A percentile compares a stretch with the other conserved stretches of the same genome.
phyloP scores from a whole-genome alignment of 179 eudicot genomes.

The Dionaea muscipula region DNA sequence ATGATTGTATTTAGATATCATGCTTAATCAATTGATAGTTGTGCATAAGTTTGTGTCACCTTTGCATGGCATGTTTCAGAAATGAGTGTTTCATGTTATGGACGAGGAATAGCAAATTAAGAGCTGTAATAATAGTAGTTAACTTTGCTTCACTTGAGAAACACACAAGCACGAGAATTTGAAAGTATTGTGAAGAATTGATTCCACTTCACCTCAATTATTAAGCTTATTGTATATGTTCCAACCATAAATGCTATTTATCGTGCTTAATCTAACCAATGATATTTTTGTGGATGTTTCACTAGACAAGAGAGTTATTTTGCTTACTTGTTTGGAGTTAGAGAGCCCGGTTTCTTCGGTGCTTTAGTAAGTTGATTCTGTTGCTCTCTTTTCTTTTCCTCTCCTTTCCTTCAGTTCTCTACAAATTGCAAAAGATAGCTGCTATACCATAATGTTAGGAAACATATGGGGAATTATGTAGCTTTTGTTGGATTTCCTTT shows the following conservation, averaged over 20 bases:
- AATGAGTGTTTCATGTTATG: no score
- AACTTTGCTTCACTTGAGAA: no score
- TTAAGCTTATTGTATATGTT: background rate
- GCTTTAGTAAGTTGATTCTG: slow-evolving; percentile 61
- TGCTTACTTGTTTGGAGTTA: slow-evolving; percentile 92
- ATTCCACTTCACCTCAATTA: background rate
- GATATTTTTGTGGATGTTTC: background rate
- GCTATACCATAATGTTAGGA: no score
- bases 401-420: background rate
- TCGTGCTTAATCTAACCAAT: background rate
- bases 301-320: slow-evolving; percentile 94
- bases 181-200: background rate
- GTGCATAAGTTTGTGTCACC: no score
- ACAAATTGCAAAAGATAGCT: background rate
- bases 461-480: no score
- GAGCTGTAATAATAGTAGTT: no score
- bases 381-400: slow-evolving; percentile 3
- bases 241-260: background rate
- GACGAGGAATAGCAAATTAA: no score
- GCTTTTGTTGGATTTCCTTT: no score
- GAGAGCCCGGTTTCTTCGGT: slow-evolving; percentile 92
- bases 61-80: no score
- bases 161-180: no score
- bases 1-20: no score
- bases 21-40: no score